Evolutionary conservation across 2,329 filamentous ascomycete species (phyloP), one percentile per base, ranked within the genome.

Genomic region (Dothidotthia symphoricarpi): DNA sequence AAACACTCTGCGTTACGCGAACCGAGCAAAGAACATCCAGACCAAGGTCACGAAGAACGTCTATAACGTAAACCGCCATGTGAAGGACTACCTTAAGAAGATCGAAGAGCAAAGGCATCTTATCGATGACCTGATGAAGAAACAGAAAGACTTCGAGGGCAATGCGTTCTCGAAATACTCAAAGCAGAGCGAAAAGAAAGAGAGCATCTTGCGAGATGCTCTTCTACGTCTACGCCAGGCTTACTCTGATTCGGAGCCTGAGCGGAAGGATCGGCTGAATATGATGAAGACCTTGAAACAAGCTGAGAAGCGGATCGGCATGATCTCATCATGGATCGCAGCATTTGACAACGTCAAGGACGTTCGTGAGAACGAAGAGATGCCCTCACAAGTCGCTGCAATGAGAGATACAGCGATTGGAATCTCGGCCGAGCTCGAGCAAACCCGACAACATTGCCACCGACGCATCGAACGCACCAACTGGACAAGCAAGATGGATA

Each of bases 21-120:
- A 98, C 68, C 80, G 93, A 53, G 93, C 93, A 42, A 98, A 98
- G 79, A 98, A 98, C 61, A 98, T 98, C 63, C 94, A 97, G 72
- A 98, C 93, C 42, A 98, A 98, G 76, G 89, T 96, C 40, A 96
- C 93, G n/a, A 83, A 90, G 59, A 98, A 98, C 63, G 90, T 97
- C 16, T 98, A 94, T 73, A 98, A 98, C 66, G 93, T 98, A 49
- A 96, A 98, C 66, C 86, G 93, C 45, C 93, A 98, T 69, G 93
- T 98, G 59, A 98, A 98, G 73, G 93, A 98, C 69, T 98, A 95
- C 70, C 71, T 98, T 64, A 93, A 96, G 74, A 97, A 97, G 77
- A 98, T 98, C 57, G 91, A 98, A 62, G 93, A 98, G 70, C 91
- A 98, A 66, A 90, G 95, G 77, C 85, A 83, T n/a, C 70, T 96